Conservation (phyloP, 2,329 filamentous ascomycete species). For the Aspergillus sp. region DNA sequence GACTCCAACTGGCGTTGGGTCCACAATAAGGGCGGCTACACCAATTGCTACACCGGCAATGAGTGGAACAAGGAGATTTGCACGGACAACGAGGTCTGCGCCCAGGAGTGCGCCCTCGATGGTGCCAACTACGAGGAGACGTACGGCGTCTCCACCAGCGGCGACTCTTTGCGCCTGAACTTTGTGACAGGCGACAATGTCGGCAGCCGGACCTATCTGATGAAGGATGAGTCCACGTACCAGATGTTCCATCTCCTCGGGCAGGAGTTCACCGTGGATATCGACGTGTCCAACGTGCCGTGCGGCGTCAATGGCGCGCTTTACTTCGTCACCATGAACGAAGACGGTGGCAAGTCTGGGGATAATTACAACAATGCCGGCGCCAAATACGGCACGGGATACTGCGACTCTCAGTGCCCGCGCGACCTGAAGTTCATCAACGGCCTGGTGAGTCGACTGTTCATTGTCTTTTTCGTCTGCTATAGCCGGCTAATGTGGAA, state of each 20-base stretch:
- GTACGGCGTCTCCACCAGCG: conserved; percentile 45
- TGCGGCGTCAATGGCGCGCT: conserved; percentile 65
- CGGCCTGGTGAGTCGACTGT: too few relatives aligned
- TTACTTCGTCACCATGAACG: conserved; percentile 54
- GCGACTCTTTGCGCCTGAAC: conserved; percentile 40
- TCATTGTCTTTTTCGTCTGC: too few relatives aligned
- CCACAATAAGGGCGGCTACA: conserved; percentile 39
- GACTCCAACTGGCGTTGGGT: conserved; percentile 53
- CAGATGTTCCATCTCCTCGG: conserved; percentile 56
- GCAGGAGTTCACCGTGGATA: conserved; percentile 64
- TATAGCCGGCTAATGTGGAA: too few relatives aligned
- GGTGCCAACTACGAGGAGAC: conserved; percentile 46
- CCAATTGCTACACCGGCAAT: conserved; percentile 52
- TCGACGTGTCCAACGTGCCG: conserved; percentile 57
- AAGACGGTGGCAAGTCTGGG: conserved; percentile 48
- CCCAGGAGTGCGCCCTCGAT: conserved; percentile 48
- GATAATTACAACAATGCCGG: conserved; percentile 48
- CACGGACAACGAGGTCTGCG: conserved; percentile 41
- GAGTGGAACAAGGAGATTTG: conserved; percentile 41
- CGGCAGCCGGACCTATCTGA: conserved; percentile 53
- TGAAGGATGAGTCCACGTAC: conserved; percentile 54
- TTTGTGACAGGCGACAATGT: conserved; percentile 38
- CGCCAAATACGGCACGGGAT: conserved; percentile 53
- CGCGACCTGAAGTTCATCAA: conserved; percentile 40
- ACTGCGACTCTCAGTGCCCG: conserved; percentile 54